These are phyloP conservation scores for Solanum dulcamara DNA, from an alignment of 257 asterid species.

Conservation along the genomic window DNA sequence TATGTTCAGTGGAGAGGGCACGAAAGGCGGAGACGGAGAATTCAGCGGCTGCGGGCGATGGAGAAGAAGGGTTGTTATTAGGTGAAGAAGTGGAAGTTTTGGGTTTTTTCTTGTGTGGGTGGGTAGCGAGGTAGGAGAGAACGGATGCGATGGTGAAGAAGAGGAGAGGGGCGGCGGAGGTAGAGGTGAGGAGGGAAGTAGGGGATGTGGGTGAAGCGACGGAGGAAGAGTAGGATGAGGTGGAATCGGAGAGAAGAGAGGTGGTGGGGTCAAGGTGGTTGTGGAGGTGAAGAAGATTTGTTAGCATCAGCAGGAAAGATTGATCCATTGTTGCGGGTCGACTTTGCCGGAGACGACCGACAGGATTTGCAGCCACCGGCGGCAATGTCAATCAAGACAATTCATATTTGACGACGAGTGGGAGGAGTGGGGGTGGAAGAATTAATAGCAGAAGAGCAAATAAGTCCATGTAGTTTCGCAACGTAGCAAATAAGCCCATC, in stretches of 20 bases:
- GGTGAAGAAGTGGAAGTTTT: slow-evolving; percentile 35
- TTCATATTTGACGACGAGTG: neutral
- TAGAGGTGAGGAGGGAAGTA: slow-evolving; percentile 37
- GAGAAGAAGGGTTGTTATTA: slow-evolving; percentile 25
- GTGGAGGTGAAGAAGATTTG: slow-evolving; percentile 89
- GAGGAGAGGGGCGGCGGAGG: slow-evolving; percentile 93
- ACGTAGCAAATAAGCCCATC: neutral
- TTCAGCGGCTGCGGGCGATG: slow-evolving; percentile 18
- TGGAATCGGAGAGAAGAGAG: slow-evolving; percentile 62
- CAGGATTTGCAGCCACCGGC: neutral
- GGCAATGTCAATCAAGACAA: neutral
- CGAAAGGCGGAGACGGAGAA: slow-evolving; percentile 96
- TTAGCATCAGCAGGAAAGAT: slow-evolving; percentile 76
- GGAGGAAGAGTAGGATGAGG: slow-evolving; percentile 32
- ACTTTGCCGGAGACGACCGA: neutral
- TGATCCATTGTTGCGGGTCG: slow-evolving; percentile 45
- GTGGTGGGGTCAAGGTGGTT: slow-evolving; percentile 91
- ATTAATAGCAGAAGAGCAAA: neutral
- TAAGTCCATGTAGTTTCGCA: neutral
- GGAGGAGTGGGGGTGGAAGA: neutral
- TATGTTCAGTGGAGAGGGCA: slow-evolving; percentile 90
- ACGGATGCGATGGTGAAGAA: slow-evolving; percentile 96
- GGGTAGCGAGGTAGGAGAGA: slow-evolving; percentile 77
- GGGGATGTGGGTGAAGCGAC: slow-evolving; percentile 40
- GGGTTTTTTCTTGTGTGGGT: slow-evolving; percentile 27